These are phyloP conservation scores for Pyrenochaeta sp. DNA, from an alignment of 2,329 filamentous ascomycete species.

Conservation along the genomic window DNA sequence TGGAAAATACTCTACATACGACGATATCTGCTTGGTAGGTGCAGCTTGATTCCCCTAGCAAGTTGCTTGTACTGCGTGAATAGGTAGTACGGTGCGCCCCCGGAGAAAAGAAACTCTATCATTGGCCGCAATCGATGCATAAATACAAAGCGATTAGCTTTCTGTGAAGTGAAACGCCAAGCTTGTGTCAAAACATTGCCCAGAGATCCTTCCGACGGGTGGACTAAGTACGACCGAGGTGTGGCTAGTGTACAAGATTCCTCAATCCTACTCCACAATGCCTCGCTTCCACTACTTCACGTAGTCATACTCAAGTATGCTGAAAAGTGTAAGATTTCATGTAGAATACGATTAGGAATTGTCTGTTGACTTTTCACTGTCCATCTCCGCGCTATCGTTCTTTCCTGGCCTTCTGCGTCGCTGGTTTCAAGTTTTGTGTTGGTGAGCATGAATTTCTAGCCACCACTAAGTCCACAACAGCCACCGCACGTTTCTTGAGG, in stretches of 20 bases:
- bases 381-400: background rate
- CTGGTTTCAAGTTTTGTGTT: background rate
- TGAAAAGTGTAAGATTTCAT: too few species aligned
- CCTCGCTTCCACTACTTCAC: too few species aligned
- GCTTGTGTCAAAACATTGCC: conserved; percentile 1
- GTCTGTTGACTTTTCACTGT: background rate
- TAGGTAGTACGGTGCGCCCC: too few species aligned
- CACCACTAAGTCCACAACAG: conserved; percentile 5
- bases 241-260: conserved; percentile 1
- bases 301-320: too few species aligned
- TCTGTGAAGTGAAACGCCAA: too few species aligned
- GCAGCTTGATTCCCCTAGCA: too few species aligned
- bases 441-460: conserved; percentile 8
- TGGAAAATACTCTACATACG: too few species aligned
- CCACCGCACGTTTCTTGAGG: conserved; percentile 6
- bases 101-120: too few species aligned
- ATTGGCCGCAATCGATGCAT: conserved; percentile 1
- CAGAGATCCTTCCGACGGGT: background rate
- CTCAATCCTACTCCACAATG: background rate
- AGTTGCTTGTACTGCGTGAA: too few species aligned
- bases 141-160: too few species aligned
- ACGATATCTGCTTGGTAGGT: too few species aligned
- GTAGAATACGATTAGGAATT: background rate
- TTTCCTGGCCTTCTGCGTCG: background rate
- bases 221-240: background rate